Base-by-base conservation (phyloP, 2,329 filamentous ascomycete genomes). In the Hymenoscyphus occultus region DNA sequence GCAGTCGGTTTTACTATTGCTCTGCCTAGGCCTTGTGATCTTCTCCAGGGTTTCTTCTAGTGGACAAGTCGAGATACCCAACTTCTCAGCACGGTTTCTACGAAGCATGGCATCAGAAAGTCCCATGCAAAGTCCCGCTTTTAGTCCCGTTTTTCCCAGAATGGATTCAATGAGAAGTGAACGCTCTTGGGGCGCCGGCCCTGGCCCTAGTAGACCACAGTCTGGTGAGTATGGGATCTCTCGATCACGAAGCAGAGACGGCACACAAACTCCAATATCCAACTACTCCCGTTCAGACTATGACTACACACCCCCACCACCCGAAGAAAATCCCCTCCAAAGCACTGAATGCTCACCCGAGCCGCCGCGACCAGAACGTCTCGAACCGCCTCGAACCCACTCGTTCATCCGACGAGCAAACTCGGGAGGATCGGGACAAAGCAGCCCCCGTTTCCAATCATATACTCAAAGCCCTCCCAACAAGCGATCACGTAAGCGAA, bases 1-100 rank as follows among this genome's bases (percentile, higher is more conserved):
- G 40, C 95, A 98, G 77, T 93, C 91, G 57, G 86, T 96, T 5
- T 83, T 99, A 9, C 84, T 98, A 5, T 84, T 98, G 0, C 87
- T 94, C 57, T 97, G 93, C 71, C 85, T 99, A 10, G 88, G 91
- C 0, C 83, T 99, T 0, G 91, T 97, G 28, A 88, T 98, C 45
- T 97, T 98, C 75, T 87, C 85, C 13, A 79, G 85, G 31, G 81
- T 83, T 16, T 77, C 81, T 4, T 77, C 78, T 19, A 71, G 73
- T 56, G 72, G 72, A 60, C 65, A 71, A 56, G 57, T 72, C 19
- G 70, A 72, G 19, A 67, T 74, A 51, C 64, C 68, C 28, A 67
- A 62, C 39, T 62, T 70, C 35, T 68, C 72, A n/a, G 68, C 58
- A 28, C 68, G 69, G 56, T 62, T 62, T 32, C 59, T 66, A 9